Conservation (phyloP, 2,329 filamentous ascomycete genomes). For the Xylaria sp. region DNA sequence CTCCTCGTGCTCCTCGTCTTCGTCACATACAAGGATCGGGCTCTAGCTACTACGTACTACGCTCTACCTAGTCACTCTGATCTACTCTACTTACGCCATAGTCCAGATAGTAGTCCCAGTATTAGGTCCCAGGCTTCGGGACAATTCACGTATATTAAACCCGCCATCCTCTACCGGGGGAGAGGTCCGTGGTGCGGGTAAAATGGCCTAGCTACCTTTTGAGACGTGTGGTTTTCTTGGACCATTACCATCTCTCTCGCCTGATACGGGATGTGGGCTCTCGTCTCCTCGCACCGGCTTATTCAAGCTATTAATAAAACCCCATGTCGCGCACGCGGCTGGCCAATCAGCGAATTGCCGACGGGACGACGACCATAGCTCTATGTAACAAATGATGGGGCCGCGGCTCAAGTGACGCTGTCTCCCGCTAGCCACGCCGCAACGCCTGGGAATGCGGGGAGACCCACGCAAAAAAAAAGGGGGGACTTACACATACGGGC, state of each 20-base stretch:
- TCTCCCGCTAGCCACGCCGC: conserved; percentile 26
- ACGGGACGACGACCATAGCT: conserved; percentile 22
- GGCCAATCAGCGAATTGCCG: conserved; percentile 37
- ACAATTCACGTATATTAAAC: conserved; percentile 31
- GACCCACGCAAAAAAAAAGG: not conserved
- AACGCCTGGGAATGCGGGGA: conserved; percentile 25
- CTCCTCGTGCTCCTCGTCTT: too few species aligned
- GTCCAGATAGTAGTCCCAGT: too few species aligned
- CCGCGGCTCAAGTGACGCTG: conserved; percentile 19
- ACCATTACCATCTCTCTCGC: conserved; percentile 8
- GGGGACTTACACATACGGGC: too few species aligned
- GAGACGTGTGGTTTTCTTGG: too few species aligned
- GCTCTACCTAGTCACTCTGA: too few species aligned
- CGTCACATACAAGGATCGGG: too few species aligned
- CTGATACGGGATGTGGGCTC: conserved; percentile 11
- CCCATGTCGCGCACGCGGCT: conserved; percentile 11
- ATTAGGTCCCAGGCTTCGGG: too few species aligned
- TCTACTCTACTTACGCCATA: conserved; percentile 9
- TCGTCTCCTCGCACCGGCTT: too few species aligned
- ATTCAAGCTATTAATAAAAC: conserved; percentile 29
- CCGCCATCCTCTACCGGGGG: conserved; percentile 13
- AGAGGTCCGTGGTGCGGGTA: conserved; percentile 18
- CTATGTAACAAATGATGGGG: conserved; percentile 14
- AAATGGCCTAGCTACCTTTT: too few species aligned
- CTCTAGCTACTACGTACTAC: too few species aligned